phyloP scores from a whole-genome alignment of 306 rosid genomes.

The Psophocarpus tetragonolobus region DNA sequence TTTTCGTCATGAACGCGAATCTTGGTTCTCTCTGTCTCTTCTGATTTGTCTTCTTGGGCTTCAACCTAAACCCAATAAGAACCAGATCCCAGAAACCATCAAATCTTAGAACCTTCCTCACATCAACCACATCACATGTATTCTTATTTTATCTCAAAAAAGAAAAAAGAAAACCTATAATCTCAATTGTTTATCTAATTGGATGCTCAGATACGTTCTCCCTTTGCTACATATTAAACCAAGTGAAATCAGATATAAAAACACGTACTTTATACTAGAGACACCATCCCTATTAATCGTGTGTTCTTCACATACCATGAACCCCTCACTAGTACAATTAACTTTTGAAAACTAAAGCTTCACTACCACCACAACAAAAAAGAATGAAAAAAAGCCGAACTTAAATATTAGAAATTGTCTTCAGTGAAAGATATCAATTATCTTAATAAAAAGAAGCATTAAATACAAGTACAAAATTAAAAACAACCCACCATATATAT shows the following conservation, averaged over 20 bases:
- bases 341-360: background rate
- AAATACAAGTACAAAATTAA: background rate
- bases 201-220: background rate
- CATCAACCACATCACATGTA: conserved; percentile 20
- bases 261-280: conserved; percentile 21
- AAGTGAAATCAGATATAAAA: conserved; percentile 8
- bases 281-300: background rate
- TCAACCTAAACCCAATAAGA: conserved; percentile 53
- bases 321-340: background rate
- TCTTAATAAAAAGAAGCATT: background rate
- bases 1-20: conserved; percentile 95
- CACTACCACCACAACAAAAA: background rate
- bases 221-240: conserved; percentile 1
- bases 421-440: background rate
- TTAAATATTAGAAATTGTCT: background rate
- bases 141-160: conserved; percentile 17
- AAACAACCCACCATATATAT: background rate
- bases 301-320: conserved; percentile 20
- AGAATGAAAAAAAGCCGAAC: background rate
- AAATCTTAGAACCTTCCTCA: conserved; percentile 24
- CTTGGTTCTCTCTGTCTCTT: conserved; percentile 86
- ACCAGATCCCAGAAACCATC: conserved; percentile 35
- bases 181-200: background rate
- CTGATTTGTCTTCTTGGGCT: conserved; percentile 68
- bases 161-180: background rate